Evolutionary conservation across 2,329 filamentous ascomycete genomes (phyloP), one percentile per base, ranked within the genome.

Genomic region (Fusarium nematophilum): DNA sequence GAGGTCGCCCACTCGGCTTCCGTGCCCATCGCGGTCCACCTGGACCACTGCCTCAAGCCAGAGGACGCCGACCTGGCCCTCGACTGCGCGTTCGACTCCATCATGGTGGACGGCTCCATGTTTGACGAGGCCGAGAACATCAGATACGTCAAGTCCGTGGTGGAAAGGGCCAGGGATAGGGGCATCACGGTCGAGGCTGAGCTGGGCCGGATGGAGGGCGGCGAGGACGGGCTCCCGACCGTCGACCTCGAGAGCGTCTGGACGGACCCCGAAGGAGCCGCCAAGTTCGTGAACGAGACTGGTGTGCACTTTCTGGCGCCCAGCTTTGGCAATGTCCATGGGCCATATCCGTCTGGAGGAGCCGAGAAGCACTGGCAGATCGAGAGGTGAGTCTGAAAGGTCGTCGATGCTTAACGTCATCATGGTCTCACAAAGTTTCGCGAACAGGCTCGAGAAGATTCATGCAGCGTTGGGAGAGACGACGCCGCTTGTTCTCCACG

Each of bases 81-180:
- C 13, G 44, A 29, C 3, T 48, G 44, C 15, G 44, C 44, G 29
- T 48, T 48, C n/a, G 44, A 48, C 26, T 48, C 44, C 9, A 48
- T 48, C 33, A 48, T 48, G 44, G 44, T 48, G 10, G 44, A 48
- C n/a, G 44, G 44, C 6, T 48, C 33, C n/a, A 48, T 48, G 44
- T 48, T 48, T 38, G 45, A 39, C 13, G 45, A 48, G n/a, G 26
- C 18, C 9, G 45, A 48, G 17, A 48, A 48, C 6, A 29, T 39
- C 31, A 38, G n/a, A 10, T 48, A 38, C 17, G 34, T 48, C 15
- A 25, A 15, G 11, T 48, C 45, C 9, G 34, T 48, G 7, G 45
- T 48, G 7, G 45, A 48, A 4, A 48, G 45, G 26, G 45, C 34
- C 27, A 39, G 30, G 26, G 34, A 15, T 14, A 48, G 29, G 26